These are phyloP conservation scores for Sclerotinia borealis DNA, from an alignment of 2,329 filamentous ascomycete species.

Conservation along the genomic window DNA sequence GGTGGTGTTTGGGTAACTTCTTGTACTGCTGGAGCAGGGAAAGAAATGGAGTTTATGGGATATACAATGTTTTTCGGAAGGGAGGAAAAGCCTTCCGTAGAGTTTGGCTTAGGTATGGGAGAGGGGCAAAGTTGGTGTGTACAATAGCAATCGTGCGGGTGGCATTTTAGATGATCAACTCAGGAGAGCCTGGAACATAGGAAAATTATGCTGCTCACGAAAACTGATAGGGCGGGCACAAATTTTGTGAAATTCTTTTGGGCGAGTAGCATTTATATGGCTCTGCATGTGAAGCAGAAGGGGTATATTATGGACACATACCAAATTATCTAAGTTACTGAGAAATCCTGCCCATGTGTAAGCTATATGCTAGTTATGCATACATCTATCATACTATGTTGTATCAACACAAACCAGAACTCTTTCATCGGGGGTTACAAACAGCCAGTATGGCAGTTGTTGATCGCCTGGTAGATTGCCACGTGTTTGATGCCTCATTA, in stretches of 20 bases:
- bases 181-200: neutral
- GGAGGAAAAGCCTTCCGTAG: neutral
- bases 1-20: neutral
- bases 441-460: too few relatives aligned
- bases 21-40: constrained; percentile 2
- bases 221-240: neutral
- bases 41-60: neutral
- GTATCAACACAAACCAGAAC: neutral
- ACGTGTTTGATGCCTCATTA: too few relatives aligned
- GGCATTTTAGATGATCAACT: neutral
- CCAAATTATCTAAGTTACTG: neutral
- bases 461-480: too few relatives aligned
- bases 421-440: too few relatives aligned
- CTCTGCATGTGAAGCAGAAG: neutral
- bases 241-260: neutral
- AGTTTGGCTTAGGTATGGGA: neutral
- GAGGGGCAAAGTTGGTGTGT: neutral
- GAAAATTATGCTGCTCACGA: neutral
- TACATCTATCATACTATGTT: neutral
- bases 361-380: neutral
- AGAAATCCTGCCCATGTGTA: neutral
- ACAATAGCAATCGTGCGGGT: neutral
- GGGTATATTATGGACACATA: neutral
- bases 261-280: neutral
- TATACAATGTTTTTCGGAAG: neutral